Evolutionary conservation across 495 filamentous ascomycete genomes (phyloP).

Genomic region (Paragyromitra xinjiangensis): DNA sequence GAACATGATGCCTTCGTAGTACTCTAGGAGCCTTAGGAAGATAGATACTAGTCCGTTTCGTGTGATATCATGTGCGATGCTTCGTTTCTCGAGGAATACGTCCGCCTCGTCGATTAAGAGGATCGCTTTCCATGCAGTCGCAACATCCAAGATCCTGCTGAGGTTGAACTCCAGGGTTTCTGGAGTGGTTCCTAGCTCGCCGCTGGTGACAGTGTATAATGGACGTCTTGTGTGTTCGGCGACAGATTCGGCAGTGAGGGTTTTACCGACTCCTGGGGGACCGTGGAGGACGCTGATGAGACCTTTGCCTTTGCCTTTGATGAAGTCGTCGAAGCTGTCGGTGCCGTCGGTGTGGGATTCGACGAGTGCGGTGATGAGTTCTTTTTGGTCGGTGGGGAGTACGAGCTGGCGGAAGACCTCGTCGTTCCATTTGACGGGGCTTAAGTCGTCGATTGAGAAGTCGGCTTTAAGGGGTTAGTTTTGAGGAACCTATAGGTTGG

Average conservation of each 20-base stretch:
- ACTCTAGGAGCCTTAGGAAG: constrained; percentile 67
- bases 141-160: constrained; percentile 63
- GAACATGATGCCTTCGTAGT: constrained; percentile 66
- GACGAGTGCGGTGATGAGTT: constrained; percentile 65
- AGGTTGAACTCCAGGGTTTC: constrained; percentile 64
- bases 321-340: constrained; percentile 58
- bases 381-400: constrained; percentile 64
- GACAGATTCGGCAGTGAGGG: constrained; percentile 66
- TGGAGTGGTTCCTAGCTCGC: constrained; percentile 65
- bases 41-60: constrained; percentile 66
- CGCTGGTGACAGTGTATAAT: constrained; percentile 65
- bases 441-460: constrained; percentile 57
- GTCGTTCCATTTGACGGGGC: constrained; percentile 64
- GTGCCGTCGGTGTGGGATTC: constrained; percentile 50
- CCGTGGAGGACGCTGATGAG: constrained; percentile 63
- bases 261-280: constrained; percentile 67
- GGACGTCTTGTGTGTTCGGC: constrained; percentile 65
- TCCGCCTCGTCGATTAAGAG: constrained; percentile 67
- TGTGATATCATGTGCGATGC: constrained; percentile 60
- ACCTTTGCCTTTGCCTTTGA: constrained; percentile 67
- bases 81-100: constrained; percentile 63
- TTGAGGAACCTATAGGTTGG: not conserved
- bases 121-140: constrained; percentile 65
- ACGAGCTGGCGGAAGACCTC: constrained; percentile 67
- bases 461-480: constrained; percentile 51